Percentiles rank a stretch among this genome's conserved stretches.
phyloP scores from a whole-genome alignment of 345 rosid genomes.

The Rhodomyrtus tomentosa region DNA sequence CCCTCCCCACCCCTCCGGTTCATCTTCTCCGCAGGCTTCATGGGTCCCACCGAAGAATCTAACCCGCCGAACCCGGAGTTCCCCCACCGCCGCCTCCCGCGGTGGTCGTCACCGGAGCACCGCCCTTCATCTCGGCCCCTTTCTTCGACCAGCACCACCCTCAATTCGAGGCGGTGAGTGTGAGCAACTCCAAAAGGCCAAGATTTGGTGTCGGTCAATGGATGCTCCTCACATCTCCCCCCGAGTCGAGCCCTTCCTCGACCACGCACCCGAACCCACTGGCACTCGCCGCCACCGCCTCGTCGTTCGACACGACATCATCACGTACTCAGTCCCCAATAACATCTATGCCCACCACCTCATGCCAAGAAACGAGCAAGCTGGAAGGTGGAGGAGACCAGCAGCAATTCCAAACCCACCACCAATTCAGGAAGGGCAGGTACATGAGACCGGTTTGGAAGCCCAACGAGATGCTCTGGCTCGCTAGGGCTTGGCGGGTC shows the following conservation, averaged over 20 bases:
- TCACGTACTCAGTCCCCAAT: constrained; percentile 70
- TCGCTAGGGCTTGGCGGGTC: constrained; percentile 87
- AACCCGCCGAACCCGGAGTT: constrained; percentile 17
- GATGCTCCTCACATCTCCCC: constrained; percentile 62
- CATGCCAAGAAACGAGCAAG: constrained; percentile 39
- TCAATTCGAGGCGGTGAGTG: constrained; percentile 28
- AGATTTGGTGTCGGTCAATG: constrained; percentile 62
- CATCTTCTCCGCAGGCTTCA: too few species aligned
- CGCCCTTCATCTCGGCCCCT: constrained; percentile 45
- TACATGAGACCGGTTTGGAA: constrained; percentile 99
- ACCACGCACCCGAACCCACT: constrained; percentile 27
- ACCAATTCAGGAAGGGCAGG: constrained; percentile 78
- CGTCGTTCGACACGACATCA: constrained; percentile 83
- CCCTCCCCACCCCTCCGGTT: constrained; percentile 27
- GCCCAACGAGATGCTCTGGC: constrained; percentile 94
- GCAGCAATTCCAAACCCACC: constrained; percentile 24
- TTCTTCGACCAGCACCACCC: constrained; percentile 33
- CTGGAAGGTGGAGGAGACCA: constrained; percentile 20
- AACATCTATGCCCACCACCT: constrained; percentile 28
- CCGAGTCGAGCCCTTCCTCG: constrained; percentile 49
- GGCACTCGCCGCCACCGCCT: constrained; percentile 27
- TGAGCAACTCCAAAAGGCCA: constrained; percentile 47
- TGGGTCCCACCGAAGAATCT: constrained; percentile 48
- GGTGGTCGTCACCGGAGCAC: constrained; percentile 16
- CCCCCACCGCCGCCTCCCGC: constrained; percentile 25